Conservation (phyloP, 2,329 filamentous ascomycete genomes). For the Trichophaea hybrida region DNA sequence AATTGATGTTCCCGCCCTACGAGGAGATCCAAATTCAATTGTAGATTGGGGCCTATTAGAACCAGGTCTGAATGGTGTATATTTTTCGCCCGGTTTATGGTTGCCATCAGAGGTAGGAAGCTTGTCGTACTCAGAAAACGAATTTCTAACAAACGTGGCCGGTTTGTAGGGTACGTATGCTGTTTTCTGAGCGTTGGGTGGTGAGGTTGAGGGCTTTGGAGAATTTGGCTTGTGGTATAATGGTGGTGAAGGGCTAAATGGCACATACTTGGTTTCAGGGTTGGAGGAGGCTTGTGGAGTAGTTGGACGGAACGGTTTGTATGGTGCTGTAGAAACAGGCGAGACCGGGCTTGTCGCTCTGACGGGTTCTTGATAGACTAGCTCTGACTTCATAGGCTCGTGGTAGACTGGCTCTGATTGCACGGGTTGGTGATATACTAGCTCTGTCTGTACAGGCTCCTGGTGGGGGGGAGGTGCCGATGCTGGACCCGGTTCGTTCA, state of each 20-base stretch:
- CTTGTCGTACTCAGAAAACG: neutral
- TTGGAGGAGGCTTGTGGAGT: neutral
- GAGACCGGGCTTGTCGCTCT: neutral
- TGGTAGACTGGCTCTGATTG: neutral
- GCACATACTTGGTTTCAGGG: neutral
- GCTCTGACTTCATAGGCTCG: neutral
- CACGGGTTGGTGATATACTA: neutral
- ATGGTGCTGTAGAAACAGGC: neutral
- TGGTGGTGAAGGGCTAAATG: neutral
- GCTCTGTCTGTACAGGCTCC: neutral
- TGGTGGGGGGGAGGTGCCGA: neutral
- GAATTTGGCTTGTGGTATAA: neutral
- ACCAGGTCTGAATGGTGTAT: neutral
- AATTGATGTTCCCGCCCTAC: conserved; percentile 4
- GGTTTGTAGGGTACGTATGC: conserved; percentile 4
- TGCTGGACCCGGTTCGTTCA: neutral
- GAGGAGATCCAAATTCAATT: conserved; percentile 4
- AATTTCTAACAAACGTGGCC: neutral
- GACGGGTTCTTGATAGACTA: neutral
- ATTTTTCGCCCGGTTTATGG: neutral
- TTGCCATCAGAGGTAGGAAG: neutral
- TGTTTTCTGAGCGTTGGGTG: neutral
- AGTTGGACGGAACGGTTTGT: neutral
- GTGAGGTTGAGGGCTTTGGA: neutral
- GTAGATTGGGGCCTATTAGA: no score